Conservation (phyloP, 805 yeast species). For the Metschnikowia peoriensis region DNA sequence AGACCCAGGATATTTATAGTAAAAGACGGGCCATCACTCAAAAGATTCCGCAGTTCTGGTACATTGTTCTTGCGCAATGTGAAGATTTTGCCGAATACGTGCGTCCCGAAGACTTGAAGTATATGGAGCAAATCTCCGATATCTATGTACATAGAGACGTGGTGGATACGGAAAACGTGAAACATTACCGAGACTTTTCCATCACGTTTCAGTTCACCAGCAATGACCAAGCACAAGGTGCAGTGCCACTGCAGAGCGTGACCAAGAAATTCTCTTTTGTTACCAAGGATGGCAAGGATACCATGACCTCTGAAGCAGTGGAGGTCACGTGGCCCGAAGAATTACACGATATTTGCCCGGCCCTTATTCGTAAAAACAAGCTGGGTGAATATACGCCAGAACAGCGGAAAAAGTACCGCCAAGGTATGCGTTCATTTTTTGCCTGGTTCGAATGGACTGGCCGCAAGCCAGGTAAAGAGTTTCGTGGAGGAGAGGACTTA, state of each 20-base stretch:
- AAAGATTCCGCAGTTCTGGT: conserved; percentile 80
- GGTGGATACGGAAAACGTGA: conserved; percentile 27
- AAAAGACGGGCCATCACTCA: conserved; percentile 53
- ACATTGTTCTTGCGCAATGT: conserved; percentile 76
- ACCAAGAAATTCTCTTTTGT: conserved; percentile 55
- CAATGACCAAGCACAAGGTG: conserved; percentile 28
- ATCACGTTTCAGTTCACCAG: conserved; percentile 54
- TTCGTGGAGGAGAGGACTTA: conserved; percentile 74
- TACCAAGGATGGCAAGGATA: conserved; percentile 54
- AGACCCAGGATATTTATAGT: conserved; percentile 56
- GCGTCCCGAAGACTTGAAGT: conserved; percentile 72
- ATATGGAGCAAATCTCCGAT: conserved; percentile 63
- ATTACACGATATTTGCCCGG: conserved; percentile 56
- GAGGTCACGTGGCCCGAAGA: conserved; percentile 69
- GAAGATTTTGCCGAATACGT: conserved; percentile 83
- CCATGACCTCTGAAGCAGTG: conserved; percentile 52
- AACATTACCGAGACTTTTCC: conserved; percentile 53
- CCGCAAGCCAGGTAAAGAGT: conserved; percentile 69
- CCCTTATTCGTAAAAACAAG: conserved; percentile 36
- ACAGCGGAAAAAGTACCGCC: conserved; percentile 59
- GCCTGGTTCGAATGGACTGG: conserved; percentile 90
- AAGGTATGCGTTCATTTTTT: conserved; percentile 81
- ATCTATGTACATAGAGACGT: conserved; percentile 57
- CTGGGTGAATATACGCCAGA: conserved; percentile 41
- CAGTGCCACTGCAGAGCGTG: conserved; percentile 56